phyloP scores from a whole-genome alignment of 1,284 basidiomycete species.

The Leccinum pachyderme region DNA sequence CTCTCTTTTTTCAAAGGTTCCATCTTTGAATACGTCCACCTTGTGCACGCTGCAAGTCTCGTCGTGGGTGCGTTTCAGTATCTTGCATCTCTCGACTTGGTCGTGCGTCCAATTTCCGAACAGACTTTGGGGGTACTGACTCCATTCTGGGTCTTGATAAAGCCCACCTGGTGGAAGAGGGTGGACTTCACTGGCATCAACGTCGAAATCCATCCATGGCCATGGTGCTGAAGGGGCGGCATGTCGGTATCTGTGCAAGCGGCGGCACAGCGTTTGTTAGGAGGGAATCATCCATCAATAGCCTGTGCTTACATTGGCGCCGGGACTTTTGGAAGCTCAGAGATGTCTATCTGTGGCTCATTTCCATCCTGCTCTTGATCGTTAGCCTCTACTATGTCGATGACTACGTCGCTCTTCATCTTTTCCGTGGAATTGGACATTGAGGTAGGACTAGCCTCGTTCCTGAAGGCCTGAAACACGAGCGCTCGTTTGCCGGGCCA shows the following conservation, averaged over 20 bases:
- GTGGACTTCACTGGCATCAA: constrained; percentile 26
- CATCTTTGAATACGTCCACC: constrained; percentile 42
- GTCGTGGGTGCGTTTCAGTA: constrained; percentile 25
- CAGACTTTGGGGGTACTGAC: constrained; percentile 44
- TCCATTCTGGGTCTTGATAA: constrained; percentile 21
- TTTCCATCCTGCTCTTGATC: constrained; percentile 10
- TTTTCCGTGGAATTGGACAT: constrained; percentile 3
- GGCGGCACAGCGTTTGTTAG: background rate
- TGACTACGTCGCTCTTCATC: constrained; percentile 13
- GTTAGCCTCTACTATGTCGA: constrained; percentile 16
- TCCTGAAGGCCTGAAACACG: background rate
- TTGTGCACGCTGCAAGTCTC: constrained; percentile 40
- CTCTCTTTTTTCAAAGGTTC: constrained; percentile 23
- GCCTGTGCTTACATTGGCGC: constrained; percentile 27
- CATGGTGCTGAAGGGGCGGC: constrained; percentile 37
- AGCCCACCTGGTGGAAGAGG: constrained; percentile 12
- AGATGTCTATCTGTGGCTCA: constrained; percentile 15
- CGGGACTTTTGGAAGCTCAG: constrained; percentile 24
- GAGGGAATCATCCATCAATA: background rate
- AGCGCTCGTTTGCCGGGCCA: background rate
- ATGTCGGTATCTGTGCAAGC: constrained; percentile 31
- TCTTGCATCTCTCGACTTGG: constrained; percentile 44
- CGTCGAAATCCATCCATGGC: constrained; percentile 39
- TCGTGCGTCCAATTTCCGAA: constrained; percentile 52
- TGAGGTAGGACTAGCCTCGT: background rate